A percentile compares a stretch with the other conserved stretches of the same genome.
These are phyloP conservation scores for Blastomyces gilchristii DNA, from an alignment of 2,329 filamentous ascomycete species.

Conservation along the genomic window DNA sequence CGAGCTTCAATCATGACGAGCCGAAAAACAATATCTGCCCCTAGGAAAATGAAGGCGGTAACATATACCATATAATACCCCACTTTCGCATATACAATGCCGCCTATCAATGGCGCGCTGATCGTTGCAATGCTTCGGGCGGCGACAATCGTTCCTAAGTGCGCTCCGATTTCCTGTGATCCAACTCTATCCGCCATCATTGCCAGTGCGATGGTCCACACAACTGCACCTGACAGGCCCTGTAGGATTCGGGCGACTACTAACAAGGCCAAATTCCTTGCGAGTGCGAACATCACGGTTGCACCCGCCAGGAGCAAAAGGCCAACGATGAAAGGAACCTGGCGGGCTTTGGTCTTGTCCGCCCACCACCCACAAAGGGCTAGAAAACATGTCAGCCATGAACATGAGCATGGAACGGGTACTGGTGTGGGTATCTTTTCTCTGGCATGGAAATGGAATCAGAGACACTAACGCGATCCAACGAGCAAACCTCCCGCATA, in stretches of 20 bases:
- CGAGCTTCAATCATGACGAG: conserved; percentile 55
- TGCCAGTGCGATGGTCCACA: conserved; percentile 51
- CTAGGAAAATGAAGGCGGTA: conserved; percentile 45
- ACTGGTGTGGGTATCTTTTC: neutral
- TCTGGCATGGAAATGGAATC: neutral
- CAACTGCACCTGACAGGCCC: conserved; percentile 47
- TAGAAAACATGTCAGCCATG: conserved; percentile 5
- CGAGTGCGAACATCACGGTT: conserved; percentile 46
- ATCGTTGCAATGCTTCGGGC: conserved; percentile 50
- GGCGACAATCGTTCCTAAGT: conserved; percentile 47
- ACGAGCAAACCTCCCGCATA: conserved; percentile 59
- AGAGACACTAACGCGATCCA: conserved; percentile 39
- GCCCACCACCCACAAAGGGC: conserved; percentile 41
- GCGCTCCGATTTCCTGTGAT: conserved; percentile 48
- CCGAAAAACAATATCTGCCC: conserved; percentile 50
- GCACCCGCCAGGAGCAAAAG: conserved; percentile 43
- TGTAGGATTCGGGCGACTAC: conserved; percentile 47
- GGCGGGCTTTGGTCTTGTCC: conserved; percentile 44
- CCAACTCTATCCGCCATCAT: conserved; percentile 51
- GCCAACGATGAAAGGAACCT: conserved; percentile 49
- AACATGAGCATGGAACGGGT: neutral
- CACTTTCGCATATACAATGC: conserved; percentile 48
- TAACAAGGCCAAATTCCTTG: conserved; percentile 40
- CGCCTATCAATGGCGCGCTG: conserved; percentile 49
- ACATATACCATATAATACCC: conserved; percentile 52